Conservation (phyloP, 2,329 filamentous ascomycete species). For the Thielaviopsis populi region DNA sequence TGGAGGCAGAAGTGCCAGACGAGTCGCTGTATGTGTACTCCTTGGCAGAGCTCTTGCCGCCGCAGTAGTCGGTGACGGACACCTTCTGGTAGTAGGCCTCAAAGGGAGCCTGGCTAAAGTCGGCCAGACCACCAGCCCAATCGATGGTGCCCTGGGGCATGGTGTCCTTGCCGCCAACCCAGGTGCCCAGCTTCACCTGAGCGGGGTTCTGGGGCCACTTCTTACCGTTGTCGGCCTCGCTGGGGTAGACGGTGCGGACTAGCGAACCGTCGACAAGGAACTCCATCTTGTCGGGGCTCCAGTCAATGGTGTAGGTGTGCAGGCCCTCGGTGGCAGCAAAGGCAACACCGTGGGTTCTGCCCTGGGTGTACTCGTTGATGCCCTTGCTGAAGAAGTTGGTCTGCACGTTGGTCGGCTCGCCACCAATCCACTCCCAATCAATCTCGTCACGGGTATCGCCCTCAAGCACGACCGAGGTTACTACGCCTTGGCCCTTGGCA, state of each 20-base stretch:
- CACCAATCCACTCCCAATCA: constrained; percentile 56
- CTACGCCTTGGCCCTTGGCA: constrained; percentile 57
- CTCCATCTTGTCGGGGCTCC: constrained; percentile 42
- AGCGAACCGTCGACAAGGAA: constrained; percentile 43
- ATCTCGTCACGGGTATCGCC: constrained; percentile 69
- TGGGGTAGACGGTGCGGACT: constrained; percentile 33
- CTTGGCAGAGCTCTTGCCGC: constrained; percentile 29
- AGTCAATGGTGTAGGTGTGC: constrained; percentile 55
- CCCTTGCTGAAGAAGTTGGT: constrained; percentile 72
- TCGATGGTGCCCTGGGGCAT: constrained; percentile 43
- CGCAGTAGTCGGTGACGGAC: constrained; percentile 39
- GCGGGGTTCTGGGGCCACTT: constrained; percentile 56
- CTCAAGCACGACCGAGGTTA: constrained; percentile 61
- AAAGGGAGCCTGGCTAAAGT: constrained; percentile 39
- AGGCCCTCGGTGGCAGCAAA: constrained; percentile 27
- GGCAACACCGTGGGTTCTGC: constrained; percentile 33
- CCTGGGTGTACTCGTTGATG: constrained; percentile 35
- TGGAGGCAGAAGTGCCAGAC: constrained; percentile 35
- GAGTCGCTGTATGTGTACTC: constrained; percentile 39
- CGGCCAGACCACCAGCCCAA: constrained; percentile 53
- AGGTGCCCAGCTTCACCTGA: constrained; percentile 47
- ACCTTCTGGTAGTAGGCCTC: constrained; percentile 42
- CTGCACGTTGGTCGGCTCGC: constrained; percentile 52
- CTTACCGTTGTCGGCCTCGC: constrained; percentile 28
- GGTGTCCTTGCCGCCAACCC: constrained; percentile 34